phyloP scores from a whole-genome alignment of 1,139 yeast genomes.

The Yamadazyma triangularis region DNA sequence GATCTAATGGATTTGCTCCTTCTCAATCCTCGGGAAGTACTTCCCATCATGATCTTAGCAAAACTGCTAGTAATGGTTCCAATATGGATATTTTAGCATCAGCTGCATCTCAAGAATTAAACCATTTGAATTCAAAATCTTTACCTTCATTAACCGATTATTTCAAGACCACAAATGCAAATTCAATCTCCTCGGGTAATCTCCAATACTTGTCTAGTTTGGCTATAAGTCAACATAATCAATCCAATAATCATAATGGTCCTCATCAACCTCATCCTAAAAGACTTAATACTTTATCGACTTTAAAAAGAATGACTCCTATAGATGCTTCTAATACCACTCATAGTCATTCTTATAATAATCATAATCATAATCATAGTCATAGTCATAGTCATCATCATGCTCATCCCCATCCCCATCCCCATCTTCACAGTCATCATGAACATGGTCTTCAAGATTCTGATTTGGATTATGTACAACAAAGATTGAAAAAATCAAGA shows the following conservation, averaged over 20 bases:
- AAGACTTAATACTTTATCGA: conserved; percentile 32
- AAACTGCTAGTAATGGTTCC: neutral
- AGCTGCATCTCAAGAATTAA: conserved; percentile 79
- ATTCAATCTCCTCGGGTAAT: conserved; percentile 16
- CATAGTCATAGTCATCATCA: too few relatives aligned
- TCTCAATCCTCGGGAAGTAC: too few relatives aligned
- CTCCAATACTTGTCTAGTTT: conserved; percentile 27
- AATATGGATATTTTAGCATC: conserved; percentile 76
- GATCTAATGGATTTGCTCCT: too few relatives aligned
- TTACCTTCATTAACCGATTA: conserved; percentile 63
- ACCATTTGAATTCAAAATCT: conserved; percentile 49
- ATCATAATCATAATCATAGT: neutral
- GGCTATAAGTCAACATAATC: conserved; percentile 16
- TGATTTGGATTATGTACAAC: conserved; percentile 44
- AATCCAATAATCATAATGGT: neutral
- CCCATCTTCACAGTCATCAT: conserved; percentile 6
- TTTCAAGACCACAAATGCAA: conserved; percentile 24
- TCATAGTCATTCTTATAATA: conserved; percentile 2
- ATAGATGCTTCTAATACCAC: conserved; percentile 19
- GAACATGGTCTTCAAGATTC: conserved; percentile 35
- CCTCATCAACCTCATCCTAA: conserved; percentile 21
- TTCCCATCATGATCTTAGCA: neutral
- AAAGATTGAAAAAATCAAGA: conserved; percentile 61
- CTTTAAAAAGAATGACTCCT: conserved; percentile 55
- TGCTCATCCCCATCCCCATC: conserved; percentile 2